A percentile compares a stretch with the other conserved stretches of the same genome.
Evolutionary conservation across 331 rosid species (phyloP).

Genomic region (Arachis monticola): DNA sequence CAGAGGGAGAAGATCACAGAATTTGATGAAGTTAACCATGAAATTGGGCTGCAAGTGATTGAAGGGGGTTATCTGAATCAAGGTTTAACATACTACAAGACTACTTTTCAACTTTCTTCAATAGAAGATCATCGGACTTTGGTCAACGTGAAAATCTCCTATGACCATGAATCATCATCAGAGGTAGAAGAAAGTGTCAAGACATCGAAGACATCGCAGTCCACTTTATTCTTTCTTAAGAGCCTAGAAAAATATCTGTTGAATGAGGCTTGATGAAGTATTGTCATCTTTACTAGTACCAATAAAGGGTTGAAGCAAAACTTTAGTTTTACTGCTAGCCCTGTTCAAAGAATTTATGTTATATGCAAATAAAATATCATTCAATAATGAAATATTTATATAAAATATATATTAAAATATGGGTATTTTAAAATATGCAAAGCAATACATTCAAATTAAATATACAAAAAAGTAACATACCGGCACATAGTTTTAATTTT

Average conservation of each 20-base stretch:
- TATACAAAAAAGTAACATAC: too few relatives aligned
- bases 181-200: neutral
- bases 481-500: too few relatives aligned
- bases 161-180: slow-evolving; percentile 2
- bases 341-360: too few relatives aligned
- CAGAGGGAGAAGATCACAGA: slow-evolving; percentile 35
- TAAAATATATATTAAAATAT: too few relatives aligned
- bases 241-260: slow-evolving; percentile 39
- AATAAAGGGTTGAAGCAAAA: too few relatives aligned
- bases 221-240: slow-evolving; percentile 31
- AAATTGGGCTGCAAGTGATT: slow-evolving; percentile 29
- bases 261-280: slow-evolving; percentile 11
- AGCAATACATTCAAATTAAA: too few relatives aligned
- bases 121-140: slow-evolving; percentile 12
- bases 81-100: slow-evolving; percentile 31
- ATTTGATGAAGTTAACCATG: neutral
- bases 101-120: slow-evolving; percentile 23
- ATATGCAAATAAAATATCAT: too few relatives aligned
- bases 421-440: too few relatives aligned
- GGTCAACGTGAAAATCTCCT: slow-evolving; percentile 30
- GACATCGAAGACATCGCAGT: slow-evolving; percentile 12
- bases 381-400: too few relatives aligned
- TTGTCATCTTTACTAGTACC: too few relatives aligned
- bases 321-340: too few relatives aligned
- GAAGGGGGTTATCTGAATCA: slow-evolving; percentile 32